A percentile compares a stretch with the other conserved stretches of the same genome.
phyloP scores from a whole-genome alignment of 164 flowering plant species.

The Echeveria elegans region DNA sequence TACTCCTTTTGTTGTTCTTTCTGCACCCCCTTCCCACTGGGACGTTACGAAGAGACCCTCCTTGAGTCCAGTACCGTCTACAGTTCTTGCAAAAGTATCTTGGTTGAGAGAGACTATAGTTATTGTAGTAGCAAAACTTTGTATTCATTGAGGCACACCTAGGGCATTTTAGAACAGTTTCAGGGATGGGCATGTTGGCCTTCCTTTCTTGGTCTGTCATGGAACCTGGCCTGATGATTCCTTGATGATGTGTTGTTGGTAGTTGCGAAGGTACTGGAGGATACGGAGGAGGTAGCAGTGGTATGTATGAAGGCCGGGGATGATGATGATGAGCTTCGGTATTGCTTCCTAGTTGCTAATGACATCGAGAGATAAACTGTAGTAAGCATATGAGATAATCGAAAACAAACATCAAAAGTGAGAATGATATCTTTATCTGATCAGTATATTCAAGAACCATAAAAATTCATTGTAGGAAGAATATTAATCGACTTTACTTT shows the following conservation, averaged over 20 bases:
- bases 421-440: not conserved
- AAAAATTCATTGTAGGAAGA: not conserved
- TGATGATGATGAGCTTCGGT: not conserved
- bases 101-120: constrained; percentile 8
- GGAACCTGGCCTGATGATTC: constrained; percentile 4
- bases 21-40: constrained; percentile 7
- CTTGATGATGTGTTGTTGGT: not conserved
- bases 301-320: not conserved
- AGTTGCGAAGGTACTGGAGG: not conserved
- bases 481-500: not conserved
- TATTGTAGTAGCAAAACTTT: constrained; percentile 8
- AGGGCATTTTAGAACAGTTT: constrained; percentile 7
- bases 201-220: constrained; percentile 2
- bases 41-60: constrained; percentile 6
- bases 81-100: constrained; percentile 7
- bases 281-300: constrained; percentile 1
- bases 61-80: constrained; percentile 7
- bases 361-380: not conserved
- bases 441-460: not conserved
- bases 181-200: constrained; percentile 3
- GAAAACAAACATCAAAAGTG: not conserved
- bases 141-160: constrained; percentile 6
- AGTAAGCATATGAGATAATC: not conserved
- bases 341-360: constrained; percentile 4
- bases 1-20: constrained; percentile 7